phyloP scores from a whole-genome alignment of 139 green algal genomes.

The Chlamydomonas schloesseri region DNA sequence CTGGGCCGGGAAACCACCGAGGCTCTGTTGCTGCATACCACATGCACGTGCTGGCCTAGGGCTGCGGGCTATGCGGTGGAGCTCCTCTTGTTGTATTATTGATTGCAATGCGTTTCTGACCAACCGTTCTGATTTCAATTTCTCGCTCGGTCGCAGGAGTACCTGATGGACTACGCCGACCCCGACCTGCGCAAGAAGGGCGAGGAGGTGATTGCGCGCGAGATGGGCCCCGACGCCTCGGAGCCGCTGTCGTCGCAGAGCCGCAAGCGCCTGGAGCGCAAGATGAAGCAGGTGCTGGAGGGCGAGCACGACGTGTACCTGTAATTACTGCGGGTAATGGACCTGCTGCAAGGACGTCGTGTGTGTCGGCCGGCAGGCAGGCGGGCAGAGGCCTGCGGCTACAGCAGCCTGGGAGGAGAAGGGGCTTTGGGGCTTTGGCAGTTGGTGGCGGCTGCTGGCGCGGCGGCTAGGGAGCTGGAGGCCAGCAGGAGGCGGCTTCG shows the following conservation, averaged over 20 bases:
- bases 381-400: too few species aligned
- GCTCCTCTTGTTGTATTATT: not conserved
- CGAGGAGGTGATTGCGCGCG: conserved; percentile 58
- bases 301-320: conserved; percentile 79
- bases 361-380: too few species aligned
- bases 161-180: conserved; percentile 76
- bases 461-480: too few species aligned
- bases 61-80: not conserved
- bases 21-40: too few species aligned
- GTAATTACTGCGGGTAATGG: too few species aligned
- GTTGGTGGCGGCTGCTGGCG: too few species aligned
- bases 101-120: not conserved
- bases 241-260: conserved; percentile 51
- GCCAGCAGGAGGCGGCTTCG: too few species aligned
- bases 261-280: conserved; percentile 64
- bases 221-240: conserved; percentile 48
- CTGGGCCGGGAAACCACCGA: too few species aligned
- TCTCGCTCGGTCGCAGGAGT: conserved; percentile 53
- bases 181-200: conserved; percentile 63
- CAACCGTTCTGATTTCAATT: not conserved
- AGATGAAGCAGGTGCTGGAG: conserved; percentile 73
- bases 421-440: too few species aligned
- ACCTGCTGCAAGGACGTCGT: too few species aligned
- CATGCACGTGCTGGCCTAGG: not conserved
- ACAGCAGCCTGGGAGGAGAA: too few species aligned